Base-by-base conservation (phyloP, 805 yeast species). In the Tetrapisispora pingtungensis region DNA sequence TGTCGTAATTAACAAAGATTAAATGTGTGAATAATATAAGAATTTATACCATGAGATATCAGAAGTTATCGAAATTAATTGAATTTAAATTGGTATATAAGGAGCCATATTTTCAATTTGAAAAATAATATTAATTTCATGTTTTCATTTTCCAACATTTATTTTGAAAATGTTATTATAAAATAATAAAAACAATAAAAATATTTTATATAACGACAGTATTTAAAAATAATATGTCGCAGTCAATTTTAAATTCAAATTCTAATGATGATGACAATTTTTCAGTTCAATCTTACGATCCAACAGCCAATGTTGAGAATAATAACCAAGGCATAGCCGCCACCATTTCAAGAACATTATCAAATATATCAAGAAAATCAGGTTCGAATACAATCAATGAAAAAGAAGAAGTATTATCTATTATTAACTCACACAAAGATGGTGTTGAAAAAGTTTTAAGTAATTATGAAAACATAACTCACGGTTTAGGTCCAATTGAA, bases 401-500 rank as follows among this genome's bases (percentile, higher is more conserved):
- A 2, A 41, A 27, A 35, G 31, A 41, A 35, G 40, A 41, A 35
- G 18, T 41, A 28, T 18, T 41, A 35, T 33, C 34, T 13, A 41
- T 41, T 15, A 20, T 41, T 20, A 20, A 28, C 14, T 35, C 40
- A n/a, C 44, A 41, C 22, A 35, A 22, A 35, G 44, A 41, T n/a
- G 44, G 44, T 41, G 31, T 41, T 4, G 40, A 35, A 19, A 28
- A 22, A 30, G 15, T 30, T 22, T 31, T 41, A 15, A 35, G 40
- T 4, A 10, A 27, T 18, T 41, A 41, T 31, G 44, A 41, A 35
- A 24, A 19, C 19, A 28, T 10, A 14, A 41, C 44, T 30, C 44
- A 41, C 17, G 44, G 44, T 35, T 34, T 41, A 13, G 44, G 44
- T 41, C 44, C 44, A 35, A 22, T 41, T 4, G 44, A 41, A 24